Conservation (phyloP, 1,139 yeast species). For the Lodderomyces parapsilosis region DNA sequence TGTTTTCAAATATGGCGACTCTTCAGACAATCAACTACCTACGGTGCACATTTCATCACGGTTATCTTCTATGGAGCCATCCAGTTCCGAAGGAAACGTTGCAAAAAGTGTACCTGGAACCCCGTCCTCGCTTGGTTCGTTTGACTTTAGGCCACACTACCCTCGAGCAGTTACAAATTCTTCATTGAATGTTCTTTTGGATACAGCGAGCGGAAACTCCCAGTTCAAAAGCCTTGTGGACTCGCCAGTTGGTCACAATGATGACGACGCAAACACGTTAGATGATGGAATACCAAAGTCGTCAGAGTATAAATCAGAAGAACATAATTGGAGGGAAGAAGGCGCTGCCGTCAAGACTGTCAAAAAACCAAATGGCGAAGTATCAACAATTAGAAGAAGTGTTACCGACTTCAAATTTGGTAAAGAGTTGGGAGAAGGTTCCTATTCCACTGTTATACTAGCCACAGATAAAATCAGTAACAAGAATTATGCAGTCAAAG, state of each 20-base stretch:
- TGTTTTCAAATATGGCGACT: slow-evolving; percentile 11
- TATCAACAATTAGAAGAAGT: slow-evolving; percentile 48
- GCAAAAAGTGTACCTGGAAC: slow-evolving; percentile 32
- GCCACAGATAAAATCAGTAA: slow-evolving; percentile 78
- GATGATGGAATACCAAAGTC: slow-evolving; percentile 1
- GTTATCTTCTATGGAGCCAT: slow-evolving; percentile 26
- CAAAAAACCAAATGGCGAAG: slow-evolving; percentile 14
- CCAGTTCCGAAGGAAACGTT: slow-evolving; percentile 12
- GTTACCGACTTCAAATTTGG: slow-evolving; percentile 89
- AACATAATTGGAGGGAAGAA: slow-evolving; percentile 32
- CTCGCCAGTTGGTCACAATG: slow-evolving; percentile 7
- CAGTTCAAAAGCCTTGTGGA: slow-evolving; percentile 8
- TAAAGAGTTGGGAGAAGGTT: slow-evolving; percentile 89
- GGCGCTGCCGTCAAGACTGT: slow-evolving; percentile 41
- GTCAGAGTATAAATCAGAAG: slow-evolving; percentile 9
- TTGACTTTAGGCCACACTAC: slow-evolving; percentile 23
- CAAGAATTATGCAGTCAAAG: slow-evolving; percentile 83
- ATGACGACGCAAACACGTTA: not conserved
- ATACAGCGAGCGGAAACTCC: slow-evolving; percentile 25
- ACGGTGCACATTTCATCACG: slow-evolving; percentile 30
- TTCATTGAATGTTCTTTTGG: slow-evolving; percentile 38
- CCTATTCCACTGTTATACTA: slow-evolving; percentile 89
- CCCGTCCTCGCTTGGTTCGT: slow-evolving; percentile 26
- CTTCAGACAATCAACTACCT: slow-evolving; percentile 9
- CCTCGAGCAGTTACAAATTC: slow-evolving; percentile 32